These are phyloP conservation scores for Chlorella sp. DNA, from an alignment of 139 green algal genomes.

Conservation along the genomic window DNA sequence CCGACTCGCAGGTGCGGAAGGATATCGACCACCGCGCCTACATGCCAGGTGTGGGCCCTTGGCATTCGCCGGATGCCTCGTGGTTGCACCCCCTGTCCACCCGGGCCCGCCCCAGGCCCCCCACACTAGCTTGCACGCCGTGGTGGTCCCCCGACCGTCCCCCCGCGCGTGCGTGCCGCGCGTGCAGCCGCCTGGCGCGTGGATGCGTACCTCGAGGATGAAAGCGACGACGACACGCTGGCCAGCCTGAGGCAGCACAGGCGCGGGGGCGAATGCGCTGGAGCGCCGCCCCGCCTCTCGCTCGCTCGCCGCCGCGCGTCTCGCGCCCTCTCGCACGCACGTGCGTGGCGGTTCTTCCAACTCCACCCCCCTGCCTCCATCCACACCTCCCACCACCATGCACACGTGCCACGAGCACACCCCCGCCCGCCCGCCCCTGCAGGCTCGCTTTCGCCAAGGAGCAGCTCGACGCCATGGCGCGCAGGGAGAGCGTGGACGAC, in stretches of 20 bases:
- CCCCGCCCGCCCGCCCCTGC: no score
- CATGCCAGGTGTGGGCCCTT: conserved; percentile 59
- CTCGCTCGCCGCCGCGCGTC: neutral
- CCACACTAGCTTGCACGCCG: no score
- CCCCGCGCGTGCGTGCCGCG: no score
- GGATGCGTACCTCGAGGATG: conserved; percentile 38
- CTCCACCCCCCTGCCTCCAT: no score
- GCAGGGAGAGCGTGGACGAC: conserved; percentile 73
- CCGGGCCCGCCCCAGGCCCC: no score
- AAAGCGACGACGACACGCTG: conserved; percentile 49
- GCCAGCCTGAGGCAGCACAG: conserved; percentile 50
- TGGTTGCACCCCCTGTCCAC: no score
- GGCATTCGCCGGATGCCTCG: no score
- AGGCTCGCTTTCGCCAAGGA: conserved; percentile 52
- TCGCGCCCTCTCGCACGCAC: no score
- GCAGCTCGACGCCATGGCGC: conserved; percentile 54
- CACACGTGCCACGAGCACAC: no score
- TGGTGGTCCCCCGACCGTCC: no score
- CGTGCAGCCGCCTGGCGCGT: conserved; percentile 65
- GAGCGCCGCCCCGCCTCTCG: conserved; percentile 5
- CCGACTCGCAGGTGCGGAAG: conserved; percentile 56
- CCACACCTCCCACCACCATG: no score
- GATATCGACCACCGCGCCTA: conserved; percentile 68
- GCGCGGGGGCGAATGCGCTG: conserved; percentile 17
- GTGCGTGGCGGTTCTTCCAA: no score